Evolutionary conservation across 2,329 filamentous ascomycete genomes (phyloP).

Genomic region (Dothistroma septosporum): DNA sequence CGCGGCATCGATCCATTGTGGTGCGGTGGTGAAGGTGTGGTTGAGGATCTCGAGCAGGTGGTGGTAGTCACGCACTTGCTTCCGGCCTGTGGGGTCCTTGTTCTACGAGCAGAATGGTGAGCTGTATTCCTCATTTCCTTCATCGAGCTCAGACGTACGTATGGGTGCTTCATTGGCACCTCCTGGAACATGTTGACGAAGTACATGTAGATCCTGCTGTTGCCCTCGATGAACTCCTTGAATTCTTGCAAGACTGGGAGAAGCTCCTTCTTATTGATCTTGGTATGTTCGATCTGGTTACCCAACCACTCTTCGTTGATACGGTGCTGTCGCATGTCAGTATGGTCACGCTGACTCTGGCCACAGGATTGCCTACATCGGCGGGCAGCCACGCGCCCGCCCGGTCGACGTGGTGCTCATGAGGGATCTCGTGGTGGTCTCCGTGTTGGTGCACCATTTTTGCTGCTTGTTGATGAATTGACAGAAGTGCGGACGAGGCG

Average conservation of each 20-base stretch:
- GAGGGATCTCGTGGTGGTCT: conserved; percentile 51
- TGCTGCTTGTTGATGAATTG: background rate
- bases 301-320: conserved; percentile 62
- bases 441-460: conserved; percentile 31
- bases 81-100: conserved; percentile 58
- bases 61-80: conserved; percentile 61
- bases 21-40: conserved; percentile 45
- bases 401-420: conserved; percentile 45
- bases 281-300: conserved; percentile 53
- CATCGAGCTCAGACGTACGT: conserved; percentile 46
- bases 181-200: conserved; percentile 62
- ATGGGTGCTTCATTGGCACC: conserved; percentile 58
- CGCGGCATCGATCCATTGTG: conserved; percentile 40
- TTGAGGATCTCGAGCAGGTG: conserved; percentile 66
- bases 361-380: background rate
- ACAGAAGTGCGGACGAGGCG: background rate
- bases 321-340: conserved; percentile 49
- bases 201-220: conserved; percentile 61
- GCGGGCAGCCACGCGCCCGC: conserved; percentile 59
- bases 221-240: conserved; percentile 60
- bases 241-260: conserved; percentile 62
- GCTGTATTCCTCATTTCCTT: conserved; percentile 56
- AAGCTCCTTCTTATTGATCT: conserved; percentile 49
- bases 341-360: background rate
- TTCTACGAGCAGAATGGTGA: background rate